Base-by-base conservation (phyloP, 345 rosid genomes). In the Barbarea vulgaris region DNA sequence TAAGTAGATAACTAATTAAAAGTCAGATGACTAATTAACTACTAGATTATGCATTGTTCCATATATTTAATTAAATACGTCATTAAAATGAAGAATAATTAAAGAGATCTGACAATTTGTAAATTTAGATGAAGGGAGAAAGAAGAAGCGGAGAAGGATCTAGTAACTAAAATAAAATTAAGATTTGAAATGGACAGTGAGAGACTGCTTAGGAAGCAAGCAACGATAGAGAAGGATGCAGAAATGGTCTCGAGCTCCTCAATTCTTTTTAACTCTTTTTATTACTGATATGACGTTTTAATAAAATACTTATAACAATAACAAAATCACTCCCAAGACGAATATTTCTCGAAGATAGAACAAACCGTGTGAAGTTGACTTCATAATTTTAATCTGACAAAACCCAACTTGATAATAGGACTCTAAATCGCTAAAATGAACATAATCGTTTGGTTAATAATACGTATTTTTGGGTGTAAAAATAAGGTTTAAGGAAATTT, bases 131-230 rank as follows among this genome's bases (percentile, higher is more conserved):
- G 70, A 46, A 46, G 53, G 42, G 36, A 73, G 4, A n/a, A 66
- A 14, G 71, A 58, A 48, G 68, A 42, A 30, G 11, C 22, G 22
- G 13, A 75, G 62, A 37, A 59, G 22, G 62, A 69, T 62, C 33
- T 76, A 31, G 42, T 12, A 37, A 62, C 13, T 8, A 22, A 54
- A 61, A 31, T 8, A 19, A 70, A 36, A 52, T 15, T 9, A 34
- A 34, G 76, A 70, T 70, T 9, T 64, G 76, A 63, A 63, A 55
- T 47, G 71, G 80, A 70, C 67, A 70, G 76, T 77, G 46, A 77
- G 71, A 77, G 56, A 76, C 68, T 69, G 31, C 69, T 51, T 76
- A 61, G 2, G 46, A 28, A 44, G 21, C 18, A 73, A 64, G 48
- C 71, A 21, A 62, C 47, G 18, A 72, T 37, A 53, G 28, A 56